phyloP scores from a whole-genome alignment of 192 early-diverging fungal genomes.

The Backusella circina region DNA sequence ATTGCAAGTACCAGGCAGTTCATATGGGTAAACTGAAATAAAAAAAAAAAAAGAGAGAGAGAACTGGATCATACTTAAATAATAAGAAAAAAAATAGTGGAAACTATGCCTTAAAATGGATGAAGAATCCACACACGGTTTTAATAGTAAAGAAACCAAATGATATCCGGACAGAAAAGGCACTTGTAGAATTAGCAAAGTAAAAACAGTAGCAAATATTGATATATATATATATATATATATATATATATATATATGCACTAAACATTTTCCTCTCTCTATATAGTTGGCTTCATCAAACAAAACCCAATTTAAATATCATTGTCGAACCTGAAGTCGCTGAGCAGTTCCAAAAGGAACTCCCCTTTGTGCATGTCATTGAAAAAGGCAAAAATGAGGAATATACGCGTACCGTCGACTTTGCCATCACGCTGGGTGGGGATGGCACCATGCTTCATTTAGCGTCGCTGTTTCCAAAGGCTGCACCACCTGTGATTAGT shows the following conservation, averaged over 20 bases:
- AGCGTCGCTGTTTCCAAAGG: constrained; percentile 71
- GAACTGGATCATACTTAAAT: background rate
- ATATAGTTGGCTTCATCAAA: constrained; percentile 63
- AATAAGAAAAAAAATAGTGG: constrained; percentile 34
- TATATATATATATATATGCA: too few relatives aligned
- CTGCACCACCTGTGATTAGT: constrained; percentile 85
- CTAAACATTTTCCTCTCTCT: too few relatives aligned
- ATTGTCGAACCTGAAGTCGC: constrained; percentile 67
- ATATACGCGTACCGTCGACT: constrained; percentile 71
- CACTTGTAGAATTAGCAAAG: constrained; percentile 63
- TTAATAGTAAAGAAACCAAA: constrained; percentile 82
- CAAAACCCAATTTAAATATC: constrained; percentile 64
- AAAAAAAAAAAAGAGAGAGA: background rate
- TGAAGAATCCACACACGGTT: constrained; percentile 61
- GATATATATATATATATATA: too few relatives aligned
- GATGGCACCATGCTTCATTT: constrained; percentile 91
- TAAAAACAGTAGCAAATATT: too few relatives aligned
- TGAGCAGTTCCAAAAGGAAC: constrained; percentile 42
- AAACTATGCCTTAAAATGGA: constrained; percentile 54
- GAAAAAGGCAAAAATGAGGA: constrained; percentile 49
- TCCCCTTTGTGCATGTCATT: constrained; percentile 55
- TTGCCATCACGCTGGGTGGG: constrained; percentile 90
- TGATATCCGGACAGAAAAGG: constrained; percentile 58
- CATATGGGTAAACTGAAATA: constrained; percentile 50
- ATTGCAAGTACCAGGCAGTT: constrained; percentile 45